These are phyloP conservation scores for Stephania cephalantha DNA, from an alignment of 164 flowering plant species.

Conservation along the genomic window DNA sequence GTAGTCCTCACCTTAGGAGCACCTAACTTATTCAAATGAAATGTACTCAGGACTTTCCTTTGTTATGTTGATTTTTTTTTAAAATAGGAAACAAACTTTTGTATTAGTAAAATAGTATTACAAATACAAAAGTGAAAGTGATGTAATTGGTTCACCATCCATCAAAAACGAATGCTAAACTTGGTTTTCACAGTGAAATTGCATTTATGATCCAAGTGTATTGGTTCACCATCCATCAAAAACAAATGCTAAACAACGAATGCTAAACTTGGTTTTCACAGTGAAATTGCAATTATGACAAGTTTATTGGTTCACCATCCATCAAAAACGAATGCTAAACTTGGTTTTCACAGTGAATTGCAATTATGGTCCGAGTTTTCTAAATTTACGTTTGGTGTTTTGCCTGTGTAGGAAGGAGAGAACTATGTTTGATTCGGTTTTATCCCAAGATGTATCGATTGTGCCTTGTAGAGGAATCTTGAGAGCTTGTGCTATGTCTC, in stretches of 20 bases:
- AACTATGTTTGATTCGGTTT: conserved; percentile 48
- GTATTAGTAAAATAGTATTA: too few species aligned
- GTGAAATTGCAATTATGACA: background rate
- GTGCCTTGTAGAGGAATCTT: conserved; percentile 85
- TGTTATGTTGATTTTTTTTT: background rate
- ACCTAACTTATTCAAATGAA: background rate
- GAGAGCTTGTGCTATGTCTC: conserved; percentile 86
- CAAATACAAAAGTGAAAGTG: too few species aligned
- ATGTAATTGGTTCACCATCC: background rate
- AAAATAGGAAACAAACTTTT: too few species aligned
- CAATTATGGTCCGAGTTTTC: background rate
- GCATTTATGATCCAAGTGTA: background rate
- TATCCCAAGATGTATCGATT: conserved; percentile 55
- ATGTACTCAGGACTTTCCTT: background rate
- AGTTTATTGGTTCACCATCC: too few species aligned
- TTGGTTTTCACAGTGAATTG: background rate
- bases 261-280: background rate
- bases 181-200: background rate
- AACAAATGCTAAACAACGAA: too few species aligned
- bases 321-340: background rate
- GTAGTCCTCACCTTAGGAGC: too few species aligned
- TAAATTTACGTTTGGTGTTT: conserved; percentile 1
- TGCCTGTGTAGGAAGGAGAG: conserved; percentile 64
- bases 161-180: background rate
- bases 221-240: background rate